Evolutionary conservation across 345 rosid genomes (phyloP).

Genomic region (Ricinus communis): DNA sequence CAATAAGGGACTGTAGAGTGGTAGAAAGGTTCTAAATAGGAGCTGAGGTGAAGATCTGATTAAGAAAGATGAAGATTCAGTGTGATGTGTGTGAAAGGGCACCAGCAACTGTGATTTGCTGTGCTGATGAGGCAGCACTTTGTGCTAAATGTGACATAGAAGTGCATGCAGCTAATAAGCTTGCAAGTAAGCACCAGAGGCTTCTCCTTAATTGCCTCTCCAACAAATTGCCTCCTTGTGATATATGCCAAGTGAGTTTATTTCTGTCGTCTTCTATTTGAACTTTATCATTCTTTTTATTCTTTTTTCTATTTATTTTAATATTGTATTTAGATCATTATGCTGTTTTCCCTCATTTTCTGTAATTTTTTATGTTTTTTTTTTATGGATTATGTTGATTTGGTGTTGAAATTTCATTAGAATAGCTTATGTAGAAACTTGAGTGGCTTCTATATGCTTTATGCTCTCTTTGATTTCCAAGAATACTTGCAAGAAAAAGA

Average conservation of each 20-base stretch:
- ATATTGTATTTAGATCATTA: background rate
- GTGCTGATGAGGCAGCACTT: constrained; percentile 97
- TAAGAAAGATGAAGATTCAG: constrained; percentile 82
- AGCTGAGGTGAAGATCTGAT: constrained; percentile 15
- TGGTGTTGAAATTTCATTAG: background rate
- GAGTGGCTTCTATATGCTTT: background rate
- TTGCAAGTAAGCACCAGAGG: constrained; percentile 95
- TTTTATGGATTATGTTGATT: background rate
- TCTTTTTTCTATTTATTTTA: background rate
- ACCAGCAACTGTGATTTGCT: constrained; percentile 92
- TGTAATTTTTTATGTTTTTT: background rate
- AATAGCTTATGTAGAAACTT: too few species aligned
- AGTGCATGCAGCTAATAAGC: constrained; percentile 93
- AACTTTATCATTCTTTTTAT: background rate
- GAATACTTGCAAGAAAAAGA: background rate
- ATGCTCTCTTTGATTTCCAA: background rate
- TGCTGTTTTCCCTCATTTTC: background rate
- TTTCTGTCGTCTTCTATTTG: background rate
- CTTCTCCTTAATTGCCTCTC: constrained; percentile 78
- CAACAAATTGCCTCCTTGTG: constrained; percentile 79
- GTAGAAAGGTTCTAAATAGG: background rate
- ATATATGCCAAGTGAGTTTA: constrained; percentile 72
- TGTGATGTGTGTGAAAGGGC: constrained; percentile 98
- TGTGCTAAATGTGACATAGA: constrained; percentile 79
- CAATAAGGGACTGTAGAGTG: background rate